A percentile compares a stretch with the other conserved stretches of the same genome.
These are phyloP conservation scores for Backusella liffmaniae DNA, from an alignment of 192 early-diverging fungal species.

Conservation along the genomic window DNA sequence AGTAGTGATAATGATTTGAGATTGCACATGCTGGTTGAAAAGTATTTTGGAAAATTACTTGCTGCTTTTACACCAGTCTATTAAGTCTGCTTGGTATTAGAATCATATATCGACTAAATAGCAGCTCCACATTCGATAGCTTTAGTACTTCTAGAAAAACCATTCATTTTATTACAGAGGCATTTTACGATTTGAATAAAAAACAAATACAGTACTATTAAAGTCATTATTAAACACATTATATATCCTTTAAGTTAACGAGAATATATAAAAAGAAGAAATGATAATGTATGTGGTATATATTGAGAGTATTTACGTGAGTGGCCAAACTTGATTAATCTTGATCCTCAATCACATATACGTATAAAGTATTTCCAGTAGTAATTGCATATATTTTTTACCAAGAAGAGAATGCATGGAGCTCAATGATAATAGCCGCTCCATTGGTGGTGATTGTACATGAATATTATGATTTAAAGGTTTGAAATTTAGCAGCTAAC, in stretches of 20 bases:
- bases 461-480: constrained; percentile 53
- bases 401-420: constrained; percentile 58
- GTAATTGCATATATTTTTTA: no score
- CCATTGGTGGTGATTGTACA: constrained; percentile 39
- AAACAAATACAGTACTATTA: no score
- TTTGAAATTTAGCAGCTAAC: constrained; percentile 60
- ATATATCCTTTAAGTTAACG: no score
- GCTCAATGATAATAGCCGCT: constrained; percentile 66
- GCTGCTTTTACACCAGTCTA: not conserved
- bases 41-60: not conserved
- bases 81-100: not conserved
- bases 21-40: not conserved
- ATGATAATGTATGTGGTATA: constrained; percentile 28
- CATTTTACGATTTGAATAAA: no score
- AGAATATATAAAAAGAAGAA: no score
- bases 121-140: not conserved
- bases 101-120: not conserved
- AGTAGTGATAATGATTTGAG: not conserved
- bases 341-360: not conserved
- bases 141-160: not conserved
- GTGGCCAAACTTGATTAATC: constrained; percentile 55
- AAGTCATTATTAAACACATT: no score
- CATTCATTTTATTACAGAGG: no score
- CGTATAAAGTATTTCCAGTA: no score
- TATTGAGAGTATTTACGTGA: constrained; percentile 49